Base-by-base conservation (phyloP, 352 stramenopile genomes). In the Phytophthora idaei region DNA sequence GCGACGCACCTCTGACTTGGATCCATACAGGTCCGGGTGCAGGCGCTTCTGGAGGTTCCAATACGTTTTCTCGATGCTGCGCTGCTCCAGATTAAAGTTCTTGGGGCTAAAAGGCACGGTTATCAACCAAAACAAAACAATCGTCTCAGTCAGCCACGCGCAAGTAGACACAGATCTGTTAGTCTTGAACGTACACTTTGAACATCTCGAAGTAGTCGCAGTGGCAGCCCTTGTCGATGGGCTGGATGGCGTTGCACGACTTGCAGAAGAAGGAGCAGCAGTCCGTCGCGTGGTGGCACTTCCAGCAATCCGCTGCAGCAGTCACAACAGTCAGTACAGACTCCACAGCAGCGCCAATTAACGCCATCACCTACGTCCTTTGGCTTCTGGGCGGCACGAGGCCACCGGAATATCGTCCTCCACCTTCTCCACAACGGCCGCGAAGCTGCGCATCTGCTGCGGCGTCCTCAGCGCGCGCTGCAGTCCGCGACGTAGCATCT, bases 191-290 rank as follows among this genome's bases (percentile, higher is more conserved):
- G 28, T 76, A 94, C 87, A 95, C 81, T 61, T 92, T 57, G 63
- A 95, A 95, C 66, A 95, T 81, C 67, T 93, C 86, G 73, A 95
- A 94, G 76, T 92, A 94, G 69, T 95, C 80, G 71, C 87, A 95
- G 61, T 87, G 79, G 37, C 78, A 81, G 49, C 76, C 71, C 31
- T 83, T 80, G 56, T 89, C 56, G 50, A 95, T 73, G 11, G 87
- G 85, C 64, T 94, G 87, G 62, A 95, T 95, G 36, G 80, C 78
- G 48, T 92, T 77, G 66, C 87, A 95, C 52, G 73, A 74, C 41
- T 82, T 79, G 68, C 87, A 95, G 57, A 95, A 95, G 72, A 95
- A 90, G 2, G 81, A 81, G 66, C 85, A 95, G 71, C 83, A 92
- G 58, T 92, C 84, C 21, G 82, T 95, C 57, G 79, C 72, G 50